Evolutionary conservation across 345 rosid species (phyloP).

Genomic region (Eucalyptus regnans): DNA sequence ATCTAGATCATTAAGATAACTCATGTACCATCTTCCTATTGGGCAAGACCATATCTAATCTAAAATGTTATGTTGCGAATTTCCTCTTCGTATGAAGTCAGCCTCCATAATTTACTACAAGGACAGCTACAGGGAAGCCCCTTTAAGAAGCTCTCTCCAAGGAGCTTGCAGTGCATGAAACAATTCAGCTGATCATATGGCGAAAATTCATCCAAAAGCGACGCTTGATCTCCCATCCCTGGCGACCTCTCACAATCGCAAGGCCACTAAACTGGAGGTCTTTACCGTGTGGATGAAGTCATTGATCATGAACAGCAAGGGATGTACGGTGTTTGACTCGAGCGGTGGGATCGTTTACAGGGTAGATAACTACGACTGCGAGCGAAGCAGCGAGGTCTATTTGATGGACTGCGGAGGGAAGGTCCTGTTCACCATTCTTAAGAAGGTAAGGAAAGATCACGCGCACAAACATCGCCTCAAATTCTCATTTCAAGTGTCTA

Average conservation of each 20-base stretch:
- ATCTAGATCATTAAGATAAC: background rate
- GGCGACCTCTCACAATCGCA: background rate
- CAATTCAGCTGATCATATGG: background rate
- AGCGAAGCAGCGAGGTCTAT: background rate
- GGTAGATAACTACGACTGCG: background rate
- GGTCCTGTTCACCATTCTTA: background rate
- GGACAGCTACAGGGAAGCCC: background rate
- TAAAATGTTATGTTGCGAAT: background rate
- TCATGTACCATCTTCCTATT: background rate
- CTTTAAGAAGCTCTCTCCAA: background rate
- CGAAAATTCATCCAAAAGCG: background rate
- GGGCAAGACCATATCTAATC: background rate
- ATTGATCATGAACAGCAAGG: background rate
- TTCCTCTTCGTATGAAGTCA: background rate
- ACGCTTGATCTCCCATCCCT: background rate
- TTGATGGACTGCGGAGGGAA: background rate
- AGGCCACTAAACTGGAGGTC: background rate
- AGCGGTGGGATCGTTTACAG: background rate
- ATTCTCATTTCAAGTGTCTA: background rate
- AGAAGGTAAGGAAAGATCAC: background rate
- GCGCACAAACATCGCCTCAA: background rate
- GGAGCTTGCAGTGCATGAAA: background rate
- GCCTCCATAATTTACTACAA: background rate
- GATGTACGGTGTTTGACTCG: conserved; percentile 2
- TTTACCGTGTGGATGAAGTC: conserved; percentile 7